Base-by-base conservation (phyloP, 2,329 filamentous ascomycete species). In the Emmonsia crescens region DNA sequence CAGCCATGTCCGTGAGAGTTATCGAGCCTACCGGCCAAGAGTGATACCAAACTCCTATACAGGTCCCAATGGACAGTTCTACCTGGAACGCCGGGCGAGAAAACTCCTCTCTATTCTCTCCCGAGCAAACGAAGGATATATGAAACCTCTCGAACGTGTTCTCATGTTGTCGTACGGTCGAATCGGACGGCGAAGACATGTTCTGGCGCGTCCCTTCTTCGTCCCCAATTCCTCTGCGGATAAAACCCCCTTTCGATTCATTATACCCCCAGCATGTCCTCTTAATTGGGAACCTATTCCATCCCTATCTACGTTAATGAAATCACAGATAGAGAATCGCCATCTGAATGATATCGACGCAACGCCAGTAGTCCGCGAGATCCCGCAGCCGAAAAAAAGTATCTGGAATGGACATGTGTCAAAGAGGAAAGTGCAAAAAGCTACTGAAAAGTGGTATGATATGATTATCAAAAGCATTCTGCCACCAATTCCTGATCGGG, bases 91-190 rank as follows among this genome's bases (percentile, higher is more conserved):
- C 52, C 61, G 66, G 27, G 72, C 70, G 33, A 68, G 62, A 42
- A 65, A 79, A 42, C 72, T 72, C 5, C 70, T 84, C 8, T 77
- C 76, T 1, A 64, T 76, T 38, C 71, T 84, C 21, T 67, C 66
- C 46, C 76, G 80, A 56, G 84, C 83, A 24, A 86, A 85, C 66
- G 73, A 80, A 62, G 85, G 84, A 63, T 81, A 84, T 59, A 65
- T 72, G 16, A 71, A 71, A 16, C 76, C 79, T 16, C 70, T 87
- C 21, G 73, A 80, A 52, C 81, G 79, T 60, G 74, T 85, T 12
- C 72, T 87, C 24, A 71, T 77, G 38, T 71, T 79, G 62, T 77
- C 83, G 16, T 87, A 86, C 67, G 85, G 83, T 16, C 79, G 85
- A 59, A 75, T 74, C 38, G 84, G 84, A 9, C 77, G 73, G 64